A percentile compares a stretch with the other conserved stretches of the same genome.
phyloP scores from a whole-genome alignment of 108 stramenopile genomes.

The Bacterosira constricta region DNA sequence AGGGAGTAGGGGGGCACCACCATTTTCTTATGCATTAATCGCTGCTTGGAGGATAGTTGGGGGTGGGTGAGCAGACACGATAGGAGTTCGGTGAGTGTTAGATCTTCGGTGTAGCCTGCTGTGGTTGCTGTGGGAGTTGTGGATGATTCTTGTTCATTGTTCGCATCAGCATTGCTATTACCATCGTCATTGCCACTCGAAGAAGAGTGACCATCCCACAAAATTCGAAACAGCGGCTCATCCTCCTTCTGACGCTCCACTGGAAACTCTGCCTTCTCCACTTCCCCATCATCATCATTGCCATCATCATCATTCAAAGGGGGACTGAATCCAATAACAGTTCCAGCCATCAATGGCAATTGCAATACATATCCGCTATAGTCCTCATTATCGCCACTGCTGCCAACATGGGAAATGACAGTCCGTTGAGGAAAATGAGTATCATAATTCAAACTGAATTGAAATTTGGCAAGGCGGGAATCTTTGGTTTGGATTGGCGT shows the following conservation, averaged over 20 bases:
- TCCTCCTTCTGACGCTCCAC: conserved; percentile 12
- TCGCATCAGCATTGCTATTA: not conserved
- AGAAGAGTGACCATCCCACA: conserved; percentile 34
- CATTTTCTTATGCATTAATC: not conserved
- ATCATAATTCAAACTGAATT: conserved; percentile 16
- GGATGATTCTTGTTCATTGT: not conserved
- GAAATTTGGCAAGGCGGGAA: conserved; percentile 8
- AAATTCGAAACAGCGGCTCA: conserved; percentile 15
- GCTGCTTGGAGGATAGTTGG: not conserved
- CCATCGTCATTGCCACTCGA: not conserved
- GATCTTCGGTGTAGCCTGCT: conserved; percentile 31
- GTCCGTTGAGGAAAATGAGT: conserved; percentile 6
- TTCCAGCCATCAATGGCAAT: conserved; percentile 18
- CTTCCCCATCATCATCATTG: not conserved
- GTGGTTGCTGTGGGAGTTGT: too few relatives aligned
- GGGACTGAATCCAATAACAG: conserved; percentile 40
- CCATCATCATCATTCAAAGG: conserved; percentile 3
- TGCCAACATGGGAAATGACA: conserved; percentile 5
- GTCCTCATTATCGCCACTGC: not conserved
- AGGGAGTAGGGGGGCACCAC: not conserved
- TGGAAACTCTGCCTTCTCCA: conserved; percentile 11
- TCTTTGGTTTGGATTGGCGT: not conserved
- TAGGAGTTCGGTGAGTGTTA: not conserved
- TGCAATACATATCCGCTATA: conserved; percentile 11
- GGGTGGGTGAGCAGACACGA: not conserved